These are phyloP conservation scores for Senna tora DNA, from an alignment of 306 rosid species.

Conservation along the genomic window DNA sequence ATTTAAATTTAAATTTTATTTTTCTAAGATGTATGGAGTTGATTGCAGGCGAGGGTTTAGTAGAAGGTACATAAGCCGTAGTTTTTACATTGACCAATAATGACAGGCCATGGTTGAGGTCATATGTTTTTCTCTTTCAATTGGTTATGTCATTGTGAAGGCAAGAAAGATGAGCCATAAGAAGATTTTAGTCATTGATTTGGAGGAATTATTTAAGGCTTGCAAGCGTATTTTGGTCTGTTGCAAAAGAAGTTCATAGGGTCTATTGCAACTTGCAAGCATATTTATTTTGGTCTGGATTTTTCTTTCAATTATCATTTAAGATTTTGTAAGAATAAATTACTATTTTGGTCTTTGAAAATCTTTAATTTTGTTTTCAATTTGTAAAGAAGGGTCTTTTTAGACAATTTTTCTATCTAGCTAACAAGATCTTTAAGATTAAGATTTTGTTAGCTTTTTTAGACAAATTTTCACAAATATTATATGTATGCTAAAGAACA, in stretches of 20 bases:
- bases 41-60: slow-evolving; percentile 26
- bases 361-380: too few relatives aligned
- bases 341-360: too few relatives aligned
- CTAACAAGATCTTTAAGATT: too few relatives aligned
- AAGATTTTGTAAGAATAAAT: too few relatives aligned
- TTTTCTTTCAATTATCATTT: too few relatives aligned
- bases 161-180: neutral
- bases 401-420: too few relatives aligned
- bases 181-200: neutral
- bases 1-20: slow-evolving; percentile 20
- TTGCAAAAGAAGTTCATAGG: neutral
- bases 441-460: too few relatives aligned
- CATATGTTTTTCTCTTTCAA: neutral
- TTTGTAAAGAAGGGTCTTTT: too few relatives aligned
- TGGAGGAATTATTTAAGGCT: neutral
- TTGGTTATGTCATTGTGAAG: neutral
- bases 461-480: too few relatives aligned
- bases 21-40: slow-evolving; percentile 36
- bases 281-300: too few relatives aligned
- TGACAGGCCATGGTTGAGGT: neutral
- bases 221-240: neutral
- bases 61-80: slow-evolving; percentile 13
- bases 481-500: too few relatives aligned
- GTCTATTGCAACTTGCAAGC: too few relatives aligned
- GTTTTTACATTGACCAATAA: slow-evolving; percentile 17